Evolutionary conservation across 1,284 basidiomycete genomes (phyloP), one percentile per base, ranked within the genome.

Genomic region (Megacollybia platyphylla): DNA sequence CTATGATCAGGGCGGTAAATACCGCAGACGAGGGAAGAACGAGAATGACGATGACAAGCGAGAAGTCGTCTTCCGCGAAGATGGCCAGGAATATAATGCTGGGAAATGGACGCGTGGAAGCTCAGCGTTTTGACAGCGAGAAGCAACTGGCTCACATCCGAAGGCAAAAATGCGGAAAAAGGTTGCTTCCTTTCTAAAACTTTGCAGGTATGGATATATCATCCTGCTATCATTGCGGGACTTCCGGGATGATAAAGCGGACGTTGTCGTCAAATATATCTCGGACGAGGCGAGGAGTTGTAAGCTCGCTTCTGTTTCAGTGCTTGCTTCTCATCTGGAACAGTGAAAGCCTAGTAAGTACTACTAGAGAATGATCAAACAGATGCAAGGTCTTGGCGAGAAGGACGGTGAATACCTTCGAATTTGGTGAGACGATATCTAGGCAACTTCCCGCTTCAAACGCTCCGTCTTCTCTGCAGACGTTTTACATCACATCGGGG

Each of bases 31-130:
- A 70, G 94, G 94, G 78, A 99, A 98, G 81, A 97, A 97, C 70
- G 94, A 98, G 68, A 94, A 92, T 66, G 91, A 97, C 50, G 87
- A 87, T 52, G 91, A 97, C 70, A 98, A 97, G 75, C 87, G 96
- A 56, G 96, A 99, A 64, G 79, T 98, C 40, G 91, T 97, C 40
- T 97, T 98, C 76, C 88, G 91, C 58, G 94, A 98, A 63, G 96
- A 98, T 57, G 94, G 94, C 10, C 96, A 99, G 67, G 93, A 98
- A 63, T 99, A 99, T n/a, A n/a, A 99, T 99, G 96, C 76, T 99
- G 42, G 96, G 96, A 43, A 99, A 99, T 60, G 96, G 96, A 35
- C 82, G 94, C 39, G 67, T 99, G 48, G 94, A 97, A 67, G 94
- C 94, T 4, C 82, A 87, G 57, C 97, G 96, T 68, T 97, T 98